Evolutionary conservation across 1,284 basidiomycete species (phyloP).

Genomic region (Ceratobasidium sp.): DNA sequence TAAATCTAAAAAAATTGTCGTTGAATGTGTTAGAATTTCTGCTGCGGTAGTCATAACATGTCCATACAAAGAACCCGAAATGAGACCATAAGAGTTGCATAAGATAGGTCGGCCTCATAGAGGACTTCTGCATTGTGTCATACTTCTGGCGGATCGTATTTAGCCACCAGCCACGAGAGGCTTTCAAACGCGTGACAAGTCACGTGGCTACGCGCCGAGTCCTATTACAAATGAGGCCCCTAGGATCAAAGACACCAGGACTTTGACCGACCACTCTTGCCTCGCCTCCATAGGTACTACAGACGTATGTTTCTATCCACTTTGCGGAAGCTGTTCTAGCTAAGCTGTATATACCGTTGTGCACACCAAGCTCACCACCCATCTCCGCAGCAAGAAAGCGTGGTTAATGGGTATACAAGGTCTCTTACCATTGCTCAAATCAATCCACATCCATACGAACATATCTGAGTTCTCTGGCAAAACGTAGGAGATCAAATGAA

Average conservation of each 20-base stretch:
- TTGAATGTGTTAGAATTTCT: no score
- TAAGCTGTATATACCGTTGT: background rate
- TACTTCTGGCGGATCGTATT: no score
- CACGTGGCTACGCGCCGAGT: constrained; percentile 15
- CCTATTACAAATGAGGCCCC: constrained; percentile 10
- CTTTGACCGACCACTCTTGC: constrained; percentile 8
- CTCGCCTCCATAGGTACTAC: background rate
- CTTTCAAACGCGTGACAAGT: background rate
- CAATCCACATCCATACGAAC: constrained; percentile 82
- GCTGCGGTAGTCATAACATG: no score
- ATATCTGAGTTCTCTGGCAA: constrained; percentile 85
- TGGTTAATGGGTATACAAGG: constrained; percentile 90
- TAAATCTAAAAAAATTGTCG: no score
- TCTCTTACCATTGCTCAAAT: constrained; percentile 91
- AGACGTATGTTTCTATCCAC: background rate
- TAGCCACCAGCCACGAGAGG: background rate
- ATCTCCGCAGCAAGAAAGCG: background rate
- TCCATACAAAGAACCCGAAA: no score
- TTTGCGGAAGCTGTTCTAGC: background rate
- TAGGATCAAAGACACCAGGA: background rate
- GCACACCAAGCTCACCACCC: background rate
- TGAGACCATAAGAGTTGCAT: no score
- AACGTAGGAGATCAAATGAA: constrained; percentile 56
- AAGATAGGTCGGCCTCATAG: no score
- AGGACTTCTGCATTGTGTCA: no score